phyloP scores from a whole-genome alignment of 208 protist genomes.

The Phytomonas francai region DNA sequence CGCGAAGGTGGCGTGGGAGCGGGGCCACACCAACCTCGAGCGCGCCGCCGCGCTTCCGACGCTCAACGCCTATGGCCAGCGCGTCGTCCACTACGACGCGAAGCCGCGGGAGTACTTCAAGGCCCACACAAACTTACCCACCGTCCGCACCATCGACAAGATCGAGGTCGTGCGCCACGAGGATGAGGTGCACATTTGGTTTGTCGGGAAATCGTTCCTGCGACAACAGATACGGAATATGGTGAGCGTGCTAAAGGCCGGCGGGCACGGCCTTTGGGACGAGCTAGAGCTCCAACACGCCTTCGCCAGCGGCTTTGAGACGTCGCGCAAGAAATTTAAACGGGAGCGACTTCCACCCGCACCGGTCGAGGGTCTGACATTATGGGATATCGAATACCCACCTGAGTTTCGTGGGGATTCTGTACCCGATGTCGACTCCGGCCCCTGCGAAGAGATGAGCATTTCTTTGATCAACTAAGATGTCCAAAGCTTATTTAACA shows the following conservation, averaged over 20 bases:
- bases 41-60: constrained; percentile 69
- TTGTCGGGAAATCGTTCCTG: constrained; percentile 75
- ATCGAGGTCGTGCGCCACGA: constrained; percentile 81
- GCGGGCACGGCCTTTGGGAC: constrained; percentile 73
- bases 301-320: constrained; percentile 61
- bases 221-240: constrained; percentile 86
- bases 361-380: constrained; percentile 69
- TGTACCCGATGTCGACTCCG: constrained; percentile 67
- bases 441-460: constrained; percentile 60
- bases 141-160: constrained; percentile 71
- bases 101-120: constrained; percentile 60
- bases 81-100: constrained; percentile 45
- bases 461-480: constrained; percentile 32
- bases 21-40: constrained; percentile 51
- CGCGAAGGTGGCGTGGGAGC: constrained; percentile 50
- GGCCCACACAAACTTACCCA: constrained; percentile 67
- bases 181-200: constrained; percentile 85
- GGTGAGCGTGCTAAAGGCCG: constrained; percentile 74
- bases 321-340: constrained; percentile 61
- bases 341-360: constrained; percentile 66
- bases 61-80: constrained; percentile 79
- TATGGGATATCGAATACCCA: constrained; percentile 86
- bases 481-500: too few relatives aligned
- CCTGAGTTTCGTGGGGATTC: constrained; percentile 47
- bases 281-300: constrained; percentile 72